Percentiles rank a stretch among this genome's conserved stretches.
Evolutionary conservation across 176 grass and related monocot genomes (phyloP).

Genomic region (Juncus inflexus): DNA sequence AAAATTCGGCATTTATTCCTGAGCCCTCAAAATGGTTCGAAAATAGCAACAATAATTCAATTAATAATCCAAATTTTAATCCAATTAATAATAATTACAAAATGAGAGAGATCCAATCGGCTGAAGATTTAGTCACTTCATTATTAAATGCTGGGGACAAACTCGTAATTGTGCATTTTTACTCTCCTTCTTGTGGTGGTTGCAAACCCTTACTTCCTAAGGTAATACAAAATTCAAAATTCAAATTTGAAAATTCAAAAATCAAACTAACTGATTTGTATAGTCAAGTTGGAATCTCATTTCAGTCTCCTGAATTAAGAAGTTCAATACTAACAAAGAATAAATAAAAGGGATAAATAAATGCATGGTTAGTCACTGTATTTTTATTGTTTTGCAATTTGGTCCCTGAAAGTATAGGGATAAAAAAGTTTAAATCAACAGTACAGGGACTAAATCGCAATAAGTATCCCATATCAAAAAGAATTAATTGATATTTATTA

Average conservation of each 20-base stretch:
- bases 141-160: constrained; percentile 47
- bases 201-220: constrained; percentile 55
- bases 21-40: constrained; percentile 32
- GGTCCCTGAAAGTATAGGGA: no score
- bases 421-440: no score
- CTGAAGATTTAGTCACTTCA: constrained; percentile 33
- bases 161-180: constrained; percentile 49
- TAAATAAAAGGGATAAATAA: no score
- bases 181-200: constrained; percentile 54
- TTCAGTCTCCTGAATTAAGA: no score
- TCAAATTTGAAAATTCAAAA: constrained; percentile 1
- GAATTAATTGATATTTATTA: background rate
- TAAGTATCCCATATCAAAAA: no score
- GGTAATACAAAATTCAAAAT: constrained; percentile 38
- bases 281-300: no score
- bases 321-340: no score
- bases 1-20: constrained; percentile 11
- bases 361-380: no score
- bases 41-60: constrained; percentile 23
- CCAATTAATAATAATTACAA: background rate
- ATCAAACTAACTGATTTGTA: no score
- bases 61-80: background rate
- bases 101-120: constrained; percentile 52
- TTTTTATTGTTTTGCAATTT: no score
- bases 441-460: no score